Percentiles rank a stretch among this genome's conserved stretches.
Evolutionary conservation across 768 basidiomycete species (phyloP).

Genomic region (Suillus fuscotomentosus): DNA sequence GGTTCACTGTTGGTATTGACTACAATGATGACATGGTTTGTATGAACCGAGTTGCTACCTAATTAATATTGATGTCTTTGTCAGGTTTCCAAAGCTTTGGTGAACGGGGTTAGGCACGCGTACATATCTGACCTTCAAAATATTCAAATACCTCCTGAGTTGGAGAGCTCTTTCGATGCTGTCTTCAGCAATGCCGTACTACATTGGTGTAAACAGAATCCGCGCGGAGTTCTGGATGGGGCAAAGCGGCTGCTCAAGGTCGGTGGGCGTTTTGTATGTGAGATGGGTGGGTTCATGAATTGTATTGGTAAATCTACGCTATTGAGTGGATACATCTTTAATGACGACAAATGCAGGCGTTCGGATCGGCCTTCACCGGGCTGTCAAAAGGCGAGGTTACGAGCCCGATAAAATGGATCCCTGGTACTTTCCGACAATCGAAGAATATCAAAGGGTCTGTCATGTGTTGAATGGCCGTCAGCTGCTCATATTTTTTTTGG

Average conservation of each 20-base stretch:
- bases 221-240: conserved; percentile 59
- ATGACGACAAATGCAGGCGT: conserved; percentile 46
- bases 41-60: not conserved
- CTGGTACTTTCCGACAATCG: conserved; percentile 80
- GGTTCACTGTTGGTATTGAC: conserved; percentile 69
- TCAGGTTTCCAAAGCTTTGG: conserved; percentile 54
- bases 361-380: conserved; percentile 54
- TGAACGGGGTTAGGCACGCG: conserved; percentile 43
- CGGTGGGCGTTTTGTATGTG: conserved; percentile 71
- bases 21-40: conserved; percentile 59
- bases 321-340: conserved; percentile 3
- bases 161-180: conserved; percentile 55
- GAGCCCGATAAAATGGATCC: conserved; percentile 67
- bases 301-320: conserved; percentile 47
- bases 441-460: conserved; percentile 60
- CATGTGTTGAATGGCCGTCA: not conserved
- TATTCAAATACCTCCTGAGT: conserved; percentile 33
- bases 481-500: conserved; percentile 6
- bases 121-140: conserved; percentile 57
- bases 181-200: conserved; percentile 80
- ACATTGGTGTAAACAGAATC: conserved; percentile 85
- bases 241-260: conserved; percentile 61
- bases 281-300: conserved; percentile 79
- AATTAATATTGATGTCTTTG: not conserved
- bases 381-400: conserved; percentile 49